These are phyloP conservation scores for Cylindrotheca closterium DNA, from an alignment of 108 stramenopile species.

Conservation along the genomic window DNA sequence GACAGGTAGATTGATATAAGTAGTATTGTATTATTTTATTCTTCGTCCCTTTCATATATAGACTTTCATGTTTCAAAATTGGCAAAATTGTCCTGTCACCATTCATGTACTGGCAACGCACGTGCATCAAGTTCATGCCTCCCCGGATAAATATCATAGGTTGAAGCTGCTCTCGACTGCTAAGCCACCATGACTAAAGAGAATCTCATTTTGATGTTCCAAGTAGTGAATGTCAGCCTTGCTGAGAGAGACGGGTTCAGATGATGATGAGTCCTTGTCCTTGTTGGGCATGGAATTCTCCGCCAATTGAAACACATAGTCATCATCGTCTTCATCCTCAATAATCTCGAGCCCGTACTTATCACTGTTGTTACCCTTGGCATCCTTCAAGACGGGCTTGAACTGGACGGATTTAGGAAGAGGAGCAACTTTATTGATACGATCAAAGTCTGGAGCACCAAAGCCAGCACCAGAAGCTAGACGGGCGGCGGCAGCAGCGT, in stretches of 20 bases:
- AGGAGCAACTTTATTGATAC: constrained; percentile 25
- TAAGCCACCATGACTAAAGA: background rate
- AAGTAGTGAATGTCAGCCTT: constrained; percentile 25
- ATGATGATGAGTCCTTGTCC: background rate
- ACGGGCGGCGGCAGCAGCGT: constrained; percentile 9
- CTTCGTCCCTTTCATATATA: no score
- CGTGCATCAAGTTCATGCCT: no score
- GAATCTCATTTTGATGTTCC: constrained; percentile 19
- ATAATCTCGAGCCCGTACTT: background rate
- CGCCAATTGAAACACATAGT: background rate
- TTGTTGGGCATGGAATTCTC: background rate
- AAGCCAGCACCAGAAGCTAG: constrained; percentile 10
- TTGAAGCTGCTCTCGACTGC: no score
- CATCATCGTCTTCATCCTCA: constrained; percentile 2
- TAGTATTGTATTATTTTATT: no score
- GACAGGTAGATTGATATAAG: no score
- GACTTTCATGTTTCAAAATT: no score
- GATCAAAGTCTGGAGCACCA: constrained; percentile 28
- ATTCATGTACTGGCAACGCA: no score
- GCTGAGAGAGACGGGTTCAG: background rate
- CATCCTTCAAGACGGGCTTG: background rate
- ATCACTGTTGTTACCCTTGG: background rate
- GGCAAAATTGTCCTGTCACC: no score
- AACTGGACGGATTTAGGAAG: constrained; percentile 23
- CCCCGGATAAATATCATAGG: no score